Evolutionary conservation across 305 asterid genomes (phyloP).

Genomic region (Solanum aculeatissimum): DNA sequence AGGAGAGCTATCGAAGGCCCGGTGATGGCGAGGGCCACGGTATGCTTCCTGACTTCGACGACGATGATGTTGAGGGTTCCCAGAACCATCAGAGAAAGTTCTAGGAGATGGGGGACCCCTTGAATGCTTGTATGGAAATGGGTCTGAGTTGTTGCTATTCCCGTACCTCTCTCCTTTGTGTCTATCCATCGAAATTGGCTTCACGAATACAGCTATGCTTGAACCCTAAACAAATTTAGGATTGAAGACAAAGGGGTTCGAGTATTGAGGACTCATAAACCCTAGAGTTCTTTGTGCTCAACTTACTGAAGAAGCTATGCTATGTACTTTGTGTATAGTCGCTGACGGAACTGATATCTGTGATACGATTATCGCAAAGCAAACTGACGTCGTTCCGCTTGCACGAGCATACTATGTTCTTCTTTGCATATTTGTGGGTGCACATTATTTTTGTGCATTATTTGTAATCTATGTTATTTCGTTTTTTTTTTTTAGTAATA

Average conservation of each 20-base stretch:
- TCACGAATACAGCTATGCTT: neutral
- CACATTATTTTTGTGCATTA: too few relatives aligned
- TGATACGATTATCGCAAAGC: neutral
- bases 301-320: neutral
- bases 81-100: constrained; percentile 21
- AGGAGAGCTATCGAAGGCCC: constrained; percentile 56
- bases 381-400: neutral
- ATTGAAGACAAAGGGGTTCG: neutral
- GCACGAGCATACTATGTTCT: neutral
- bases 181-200: constrained; percentile 44
- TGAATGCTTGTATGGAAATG: constrained; percentile 25
- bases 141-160: constrained; percentile 19
- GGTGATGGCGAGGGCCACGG: constrained; percentile 29
- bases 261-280: neutral
- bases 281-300: neutral
- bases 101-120: constrained; percentile 21
- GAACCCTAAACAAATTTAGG: constrained; percentile 7
- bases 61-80: constrained; percentile 11
- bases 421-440: too few relatives aligned
- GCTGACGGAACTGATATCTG: neutral
- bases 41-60: constrained; percentile 24
- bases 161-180: constrained; percentile 48
- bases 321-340: neutral
- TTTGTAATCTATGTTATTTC: too few relatives aligned
- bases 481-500: too few relatives aligned